A percentile compares a stretch with the other conserved stretches of the same genome.
Conservation (phyloP, 495 filamentous ascomycete genomes). For the Trichoderma parareesei region DNA sequence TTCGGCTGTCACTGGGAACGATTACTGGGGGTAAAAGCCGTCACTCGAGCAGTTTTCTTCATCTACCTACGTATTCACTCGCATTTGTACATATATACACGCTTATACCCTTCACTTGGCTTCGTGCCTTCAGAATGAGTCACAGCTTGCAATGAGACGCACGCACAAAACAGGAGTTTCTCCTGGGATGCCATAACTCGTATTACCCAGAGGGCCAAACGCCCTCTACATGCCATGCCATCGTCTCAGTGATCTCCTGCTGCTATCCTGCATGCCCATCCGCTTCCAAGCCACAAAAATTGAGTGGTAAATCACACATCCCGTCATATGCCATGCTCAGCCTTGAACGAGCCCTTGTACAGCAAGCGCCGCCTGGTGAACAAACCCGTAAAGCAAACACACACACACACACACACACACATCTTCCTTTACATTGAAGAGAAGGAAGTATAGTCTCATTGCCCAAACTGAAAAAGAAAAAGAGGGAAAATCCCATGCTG, state of each 20-base stretch:
- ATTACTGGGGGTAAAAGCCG: neutral
- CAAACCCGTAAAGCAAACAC: neutral
- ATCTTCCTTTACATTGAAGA: neutral
- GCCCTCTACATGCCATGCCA: neutral
- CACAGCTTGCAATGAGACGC: neutral
- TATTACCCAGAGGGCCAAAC: neutral
- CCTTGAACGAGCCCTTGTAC: neutral
- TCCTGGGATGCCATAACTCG: neutral
- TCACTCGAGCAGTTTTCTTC: neutral
- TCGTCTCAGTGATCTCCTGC: neutral
- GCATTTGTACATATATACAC: neutral
- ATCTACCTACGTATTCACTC: neutral
- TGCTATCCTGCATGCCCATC: neutral
- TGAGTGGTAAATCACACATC: neutral
- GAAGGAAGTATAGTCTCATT: neutral
- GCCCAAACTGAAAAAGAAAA: neutral
- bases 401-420: too few relatives aligned
- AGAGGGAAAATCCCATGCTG: neutral
- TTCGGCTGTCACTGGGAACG: neutral
- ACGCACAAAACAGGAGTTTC: neutral
- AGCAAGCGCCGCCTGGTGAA: slow-evolving; percentile 5
- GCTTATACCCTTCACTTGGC: neutral
- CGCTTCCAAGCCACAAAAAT: neutral
- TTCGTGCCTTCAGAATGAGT: neutral
- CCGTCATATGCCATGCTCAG: slow-evolving; percentile 4